Conservation (phyloP, 768 basidiomycete genomes). For the Pleurotus salmoneostramineus region DNA sequence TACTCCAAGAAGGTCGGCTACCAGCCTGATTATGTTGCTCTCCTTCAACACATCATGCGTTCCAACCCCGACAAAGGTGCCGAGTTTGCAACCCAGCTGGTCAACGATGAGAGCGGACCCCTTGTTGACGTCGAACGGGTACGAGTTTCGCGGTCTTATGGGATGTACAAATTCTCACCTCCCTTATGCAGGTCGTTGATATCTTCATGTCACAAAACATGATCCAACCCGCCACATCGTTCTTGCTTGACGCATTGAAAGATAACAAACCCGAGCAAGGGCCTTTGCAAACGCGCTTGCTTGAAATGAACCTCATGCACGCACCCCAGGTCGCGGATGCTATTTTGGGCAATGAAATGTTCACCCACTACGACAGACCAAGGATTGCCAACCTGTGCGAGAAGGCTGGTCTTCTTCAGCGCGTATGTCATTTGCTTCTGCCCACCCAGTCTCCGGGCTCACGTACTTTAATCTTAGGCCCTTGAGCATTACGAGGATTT, state of each 20-base stretch:
- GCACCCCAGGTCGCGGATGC: slow-evolving; percentile 99
- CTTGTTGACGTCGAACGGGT: slow-evolving; percentile 92
- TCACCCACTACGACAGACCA: slow-evolving; percentile 92
- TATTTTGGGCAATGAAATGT: slow-evolving; percentile 98
- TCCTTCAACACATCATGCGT: slow-evolving; percentile 95
- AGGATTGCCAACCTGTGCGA: slow-evolving; percentile 97
- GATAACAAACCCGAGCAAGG: slow-evolving; percentile 98
- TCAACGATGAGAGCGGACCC: slow-evolving; percentile 90
- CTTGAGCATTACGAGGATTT: slow-evolving; percentile 98
- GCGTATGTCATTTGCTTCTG: slow-evolving; percentile 43
- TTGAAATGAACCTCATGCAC: slow-evolving; percentile 97
- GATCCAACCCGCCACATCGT: slow-evolving; percentile 98
- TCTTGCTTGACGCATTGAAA: slow-evolving; percentile 95
- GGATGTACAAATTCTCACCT: background rate
- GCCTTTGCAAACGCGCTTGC: slow-evolving; percentile 89
- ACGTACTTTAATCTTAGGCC: slow-evolving; percentile 52
- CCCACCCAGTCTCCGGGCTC: background rate
- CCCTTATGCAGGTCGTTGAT: slow-evolving; percentile 70
- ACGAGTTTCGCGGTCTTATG: slow-evolving; percentile 7
- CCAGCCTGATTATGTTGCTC: slow-evolving; percentile 85
- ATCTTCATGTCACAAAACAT: slow-evolving; percentile 99
- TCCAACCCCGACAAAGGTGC: slow-evolving; percentile 96
- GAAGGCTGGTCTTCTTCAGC: slow-evolving; percentile 93
- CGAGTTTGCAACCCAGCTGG: slow-evolving; percentile 93
- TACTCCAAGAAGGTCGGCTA: slow-evolving; percentile 98